phyloP scores from a whole-genome alignment of 1,139 yeast species.

The Trichomonascaceae sp. region DNA sequence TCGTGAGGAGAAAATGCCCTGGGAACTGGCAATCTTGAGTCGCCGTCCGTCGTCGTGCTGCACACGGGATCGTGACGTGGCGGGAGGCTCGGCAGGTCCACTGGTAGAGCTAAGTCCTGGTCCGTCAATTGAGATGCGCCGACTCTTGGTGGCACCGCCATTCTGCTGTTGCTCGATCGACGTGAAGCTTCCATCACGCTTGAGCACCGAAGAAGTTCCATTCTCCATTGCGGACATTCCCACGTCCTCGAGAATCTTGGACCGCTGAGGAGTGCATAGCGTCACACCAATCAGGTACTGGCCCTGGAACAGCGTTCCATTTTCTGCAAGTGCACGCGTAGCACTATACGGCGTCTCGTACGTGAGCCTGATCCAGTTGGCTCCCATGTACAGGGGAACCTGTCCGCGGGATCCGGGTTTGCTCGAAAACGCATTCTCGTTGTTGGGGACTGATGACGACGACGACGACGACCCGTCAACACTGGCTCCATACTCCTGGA shows the following conservation, averaged over 20 bases:
- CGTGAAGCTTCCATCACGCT: too few species aligned
- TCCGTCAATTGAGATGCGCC: neutral
- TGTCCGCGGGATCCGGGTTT: too few species aligned
- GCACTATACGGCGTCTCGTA: constrained; percentile 69
- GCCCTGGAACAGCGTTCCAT: constrained; percentile 61
- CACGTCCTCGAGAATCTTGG: constrained; percentile 11
- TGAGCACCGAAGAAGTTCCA: neutral
- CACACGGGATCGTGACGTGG: neutral
- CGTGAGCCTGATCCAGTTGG: constrained; percentile 80
- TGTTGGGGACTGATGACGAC: too few species aligned
- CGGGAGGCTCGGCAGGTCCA: neutral
- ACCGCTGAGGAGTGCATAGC: constrained; percentile 34
- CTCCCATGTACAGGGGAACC: constrained; percentile 79
- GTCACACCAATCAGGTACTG: constrained; percentile 58
- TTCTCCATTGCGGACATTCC: neutral
- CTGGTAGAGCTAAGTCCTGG: neutral
- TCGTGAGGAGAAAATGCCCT: neutral
- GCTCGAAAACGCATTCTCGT: too few species aligned
- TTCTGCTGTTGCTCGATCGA: neutral
- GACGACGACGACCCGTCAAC: too few species aligned
- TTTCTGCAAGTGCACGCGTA: constrained; percentile 69
- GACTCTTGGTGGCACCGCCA: neutral
- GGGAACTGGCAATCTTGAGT: neutral
- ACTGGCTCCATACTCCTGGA: constrained; percentile 29
- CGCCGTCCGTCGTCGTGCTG: neutral